Conservation (phyloP, 208 protist genomes). For the Crithidia fasciculata region DNA sequence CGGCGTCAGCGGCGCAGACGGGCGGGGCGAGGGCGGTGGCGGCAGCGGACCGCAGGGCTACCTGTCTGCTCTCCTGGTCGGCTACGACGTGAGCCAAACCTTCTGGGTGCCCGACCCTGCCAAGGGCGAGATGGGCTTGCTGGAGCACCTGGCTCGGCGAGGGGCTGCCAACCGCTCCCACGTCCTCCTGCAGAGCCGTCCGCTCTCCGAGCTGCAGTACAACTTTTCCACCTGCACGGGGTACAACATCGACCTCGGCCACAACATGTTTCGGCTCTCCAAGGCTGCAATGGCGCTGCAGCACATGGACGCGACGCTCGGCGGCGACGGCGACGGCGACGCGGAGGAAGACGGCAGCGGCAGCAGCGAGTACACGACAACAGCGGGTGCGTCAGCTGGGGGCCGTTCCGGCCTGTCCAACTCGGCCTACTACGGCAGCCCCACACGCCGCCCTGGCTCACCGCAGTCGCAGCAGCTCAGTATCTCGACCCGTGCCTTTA, state of each 20-base stretch:
- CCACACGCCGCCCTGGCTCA: not conserved
- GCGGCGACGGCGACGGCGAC: slow-evolving; percentile 35
- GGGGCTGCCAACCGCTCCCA: slow-evolving; percentile 54
- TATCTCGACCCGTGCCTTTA: slow-evolving; percentile 59
- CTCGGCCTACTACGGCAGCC: not conserved
- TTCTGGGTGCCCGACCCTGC: slow-evolving; percentile 75
- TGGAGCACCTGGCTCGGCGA: slow-evolving; percentile 67
- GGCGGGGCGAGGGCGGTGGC: not conserved
- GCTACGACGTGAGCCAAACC: slow-evolving; percentile 53
- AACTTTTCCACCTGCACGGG: slow-evolving; percentile 81
- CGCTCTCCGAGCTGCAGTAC: slow-evolving; percentile 68
- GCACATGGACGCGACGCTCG: slow-evolving; percentile 67
- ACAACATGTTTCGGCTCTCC: slow-evolving; percentile 78
- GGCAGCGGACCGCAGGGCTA: slow-evolving; percentile 1
- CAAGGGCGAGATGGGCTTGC: slow-evolving; percentile 65
- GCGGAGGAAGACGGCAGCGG: not conserved
- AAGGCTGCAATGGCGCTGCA: slow-evolving; percentile 80
- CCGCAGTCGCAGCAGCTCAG: slow-evolving; percentile 27
- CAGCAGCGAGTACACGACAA: slow-evolving; percentile 5
- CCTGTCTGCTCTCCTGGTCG: slow-evolving; percentile 19
- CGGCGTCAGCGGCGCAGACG: not conserved
- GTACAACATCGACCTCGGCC: slow-evolving; percentile 79
- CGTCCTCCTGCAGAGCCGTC: slow-evolving; percentile 72
- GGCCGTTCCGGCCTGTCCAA: not conserved
- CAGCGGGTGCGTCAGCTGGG: not conserved